Conservation (phyloP, 192 early-diverging fungal species). For the Entomortierella beljakovae region DNA sequence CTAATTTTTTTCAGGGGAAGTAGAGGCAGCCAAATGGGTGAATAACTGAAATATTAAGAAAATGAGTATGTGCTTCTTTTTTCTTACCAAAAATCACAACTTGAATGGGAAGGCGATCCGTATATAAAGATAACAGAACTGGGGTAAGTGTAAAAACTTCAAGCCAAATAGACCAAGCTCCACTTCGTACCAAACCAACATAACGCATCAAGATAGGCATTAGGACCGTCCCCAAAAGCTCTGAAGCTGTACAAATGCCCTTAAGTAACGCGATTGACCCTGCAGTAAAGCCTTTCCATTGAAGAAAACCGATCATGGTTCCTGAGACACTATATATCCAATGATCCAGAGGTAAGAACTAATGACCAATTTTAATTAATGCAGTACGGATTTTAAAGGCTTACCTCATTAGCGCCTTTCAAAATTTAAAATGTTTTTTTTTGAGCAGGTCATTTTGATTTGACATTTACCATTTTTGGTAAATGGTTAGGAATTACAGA, state of each 20-base stretch:
- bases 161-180: slow-evolving; percentile 52
- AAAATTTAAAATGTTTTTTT: too few species aligned
- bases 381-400: too few species aligned
- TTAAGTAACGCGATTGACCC: slow-evolving; percentile 38
- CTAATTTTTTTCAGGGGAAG: slow-evolving; percentile 1
- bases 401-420: too few species aligned
- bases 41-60: too few species aligned
- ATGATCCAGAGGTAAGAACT: too few species aligned
- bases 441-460: too few species aligned
- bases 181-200: slow-evolving; percentile 32
- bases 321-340: slow-evolving; percentile 28
- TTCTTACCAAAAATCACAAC: slow-evolving; percentile 43
- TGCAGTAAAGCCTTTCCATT: slow-evolving; percentile 34
- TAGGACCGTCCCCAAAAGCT: slow-evolving; percentile 29
- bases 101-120: slow-evolving; percentile 28
- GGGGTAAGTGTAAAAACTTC: slow-evolving; percentile 32
- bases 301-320: slow-evolving; percentile 52
- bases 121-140: slow-evolving; percentile 43
- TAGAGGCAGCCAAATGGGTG: too few species aligned
- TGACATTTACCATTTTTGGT: too few species aligned
- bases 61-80: background rate
- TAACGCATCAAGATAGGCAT: slow-evolving; percentile 33
- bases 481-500: too few species aligned
- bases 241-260: slow-evolving; percentile 41
- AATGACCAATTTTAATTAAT: too few species aligned